Conservation (phyloP, 371 early-diverging fungal species). For the Mycotypha africana region DNA sequence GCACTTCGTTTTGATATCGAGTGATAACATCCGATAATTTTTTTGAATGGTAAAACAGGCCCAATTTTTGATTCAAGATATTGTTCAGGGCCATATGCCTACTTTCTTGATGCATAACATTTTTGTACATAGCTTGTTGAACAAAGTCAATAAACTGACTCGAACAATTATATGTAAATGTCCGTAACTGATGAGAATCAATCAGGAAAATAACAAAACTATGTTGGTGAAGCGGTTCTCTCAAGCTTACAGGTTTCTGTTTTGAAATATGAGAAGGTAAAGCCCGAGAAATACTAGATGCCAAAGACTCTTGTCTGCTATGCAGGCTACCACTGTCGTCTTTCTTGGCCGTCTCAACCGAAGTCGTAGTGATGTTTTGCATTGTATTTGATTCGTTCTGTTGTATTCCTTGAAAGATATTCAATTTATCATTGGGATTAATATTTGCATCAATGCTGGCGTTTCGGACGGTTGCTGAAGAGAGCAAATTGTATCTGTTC, state of each 20-base stretch:
- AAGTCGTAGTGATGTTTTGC: conserved; percentile 1
- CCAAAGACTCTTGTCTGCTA: conserved; percentile 32
- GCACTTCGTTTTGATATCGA: background rate
- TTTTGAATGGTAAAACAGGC: conserved; percentile 56
- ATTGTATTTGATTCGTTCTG: conserved; percentile 10
- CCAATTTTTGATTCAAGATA: conserved; percentile 66
- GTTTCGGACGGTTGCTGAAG: conserved; percentile 23
- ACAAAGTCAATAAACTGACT: conserved; percentile 48
- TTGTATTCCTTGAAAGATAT: too few species aligned
- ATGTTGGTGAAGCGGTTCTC: conserved; percentile 22
- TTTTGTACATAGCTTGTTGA: conserved; percentile 31
- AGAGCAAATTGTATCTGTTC: conserved; percentile 19
- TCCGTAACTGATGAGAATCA: conserved; percentile 42
- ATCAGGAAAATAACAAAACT: conserved; percentile 57
- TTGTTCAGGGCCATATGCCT: conserved; percentile 49
- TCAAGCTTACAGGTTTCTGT: conserved; percentile 9
- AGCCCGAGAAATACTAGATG: conserved; percentile 24
- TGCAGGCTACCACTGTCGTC: conserved; percentile 25
- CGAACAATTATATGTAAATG: conserved; percentile 70
- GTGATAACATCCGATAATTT: conserved; percentile 20
- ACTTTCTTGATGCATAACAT: conserved; percentile 27
- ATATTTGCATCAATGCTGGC: conserved; percentile 38
- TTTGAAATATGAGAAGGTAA: conserved; percentile 25
- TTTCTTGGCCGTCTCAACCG: conserved; percentile 4
- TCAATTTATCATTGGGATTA: background rate